Conservation (phyloP, 805 yeast species). For the Scheffersomyces spartinae region DNA sequence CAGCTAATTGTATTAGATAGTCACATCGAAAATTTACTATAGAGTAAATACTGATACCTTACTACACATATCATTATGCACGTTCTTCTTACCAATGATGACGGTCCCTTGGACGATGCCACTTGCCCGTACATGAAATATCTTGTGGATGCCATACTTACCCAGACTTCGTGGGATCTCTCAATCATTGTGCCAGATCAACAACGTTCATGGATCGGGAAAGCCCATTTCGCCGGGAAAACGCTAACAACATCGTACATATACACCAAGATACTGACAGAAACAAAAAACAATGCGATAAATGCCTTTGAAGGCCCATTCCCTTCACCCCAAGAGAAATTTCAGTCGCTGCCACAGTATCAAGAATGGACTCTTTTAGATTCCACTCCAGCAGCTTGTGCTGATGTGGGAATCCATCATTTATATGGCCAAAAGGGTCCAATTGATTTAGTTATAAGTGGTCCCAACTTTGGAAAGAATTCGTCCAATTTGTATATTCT, state of each 20-base stretch:
- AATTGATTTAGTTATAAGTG: slow-evolving; percentile 81
- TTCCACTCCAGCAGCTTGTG: slow-evolving; percentile 94
- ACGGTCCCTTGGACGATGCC: slow-evolving; percentile 79
- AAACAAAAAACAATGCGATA: slow-evolving; percentile 29
- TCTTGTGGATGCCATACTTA: slow-evolving; percentile 56
- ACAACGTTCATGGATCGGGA: slow-evolving; percentile 91
- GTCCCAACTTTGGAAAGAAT: slow-evolving; percentile 94
- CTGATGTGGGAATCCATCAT: slow-evolving; percentile 81
- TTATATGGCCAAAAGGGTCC: slow-evolving; percentile 41
- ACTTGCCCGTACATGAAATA: slow-evolving; percentile 80
- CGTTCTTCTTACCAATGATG: slow-evolving; percentile 75
- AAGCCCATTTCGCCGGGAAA: slow-evolving; percentile 85
- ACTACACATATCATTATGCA: slow-evolving; percentile 35
- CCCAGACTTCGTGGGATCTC: slow-evolving; percentile 71
- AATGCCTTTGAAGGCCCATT: slow-evolving; percentile 59
- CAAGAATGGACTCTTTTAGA: slow-evolving; percentile 82
- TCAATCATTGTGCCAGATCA: slow-evolving; percentile 81
- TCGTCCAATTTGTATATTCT: slow-evolving; percentile 80
- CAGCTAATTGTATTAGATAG: too few species aligned
- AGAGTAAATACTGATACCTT: too few species aligned
- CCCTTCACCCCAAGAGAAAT: slow-evolving; percentile 33
- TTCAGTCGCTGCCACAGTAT: slow-evolving; percentile 18
- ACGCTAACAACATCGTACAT: slow-evolving; percentile 49
- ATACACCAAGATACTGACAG: slow-evolving; percentile 37
- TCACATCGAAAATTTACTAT: too few species aligned